Conservation (phyloP, 2,329 filamentous ascomycete genomes). For the Colletotrichum kahawae region DNA sequence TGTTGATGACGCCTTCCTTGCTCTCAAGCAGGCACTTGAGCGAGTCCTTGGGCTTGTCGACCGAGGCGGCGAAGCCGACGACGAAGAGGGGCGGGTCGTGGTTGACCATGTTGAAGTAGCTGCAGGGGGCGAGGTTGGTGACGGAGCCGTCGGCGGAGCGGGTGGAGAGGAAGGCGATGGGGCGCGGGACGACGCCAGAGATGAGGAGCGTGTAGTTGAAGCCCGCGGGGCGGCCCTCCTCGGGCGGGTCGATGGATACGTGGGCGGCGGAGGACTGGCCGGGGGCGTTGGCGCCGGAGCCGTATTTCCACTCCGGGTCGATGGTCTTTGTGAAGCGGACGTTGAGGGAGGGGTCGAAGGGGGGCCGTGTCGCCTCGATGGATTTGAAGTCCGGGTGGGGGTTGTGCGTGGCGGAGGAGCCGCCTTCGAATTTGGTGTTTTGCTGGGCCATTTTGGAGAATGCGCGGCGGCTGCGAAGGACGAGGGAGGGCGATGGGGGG, state of each 20-base stretch:
- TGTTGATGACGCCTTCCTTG: conserved; percentile 83
- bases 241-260: conserved; percentile 82
- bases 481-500: not conserved
- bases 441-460: not conserved
- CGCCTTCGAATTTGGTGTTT: not conserved
- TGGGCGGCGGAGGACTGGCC: conserved; percentile 61
- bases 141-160: conserved; percentile 61
- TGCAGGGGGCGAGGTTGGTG: conserved; percentile 83
- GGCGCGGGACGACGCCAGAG: conserved; percentile 80
- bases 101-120: conserved; percentile 82
- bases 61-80: conserved; percentile 53
- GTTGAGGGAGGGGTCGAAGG: conserved; percentile 54
- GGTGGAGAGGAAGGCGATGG: conserved; percentile 71
- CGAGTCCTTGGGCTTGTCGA: conserved; percentile 74
- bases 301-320: conserved; percentile 69
- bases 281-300: conserved; percentile 64
- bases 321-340: conserved; percentile 68
- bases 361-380: conserved; percentile 69
- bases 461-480: not conserved
- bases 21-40: conserved; percentile 75
- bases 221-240: conserved; percentile 65
- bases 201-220: conserved; percentile 95
- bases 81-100: conserved; percentile 88
- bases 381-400: conserved; percentile 77
- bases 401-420: conserved; percentile 55